Conservation (phyloP, 805 yeast species). For the Henningerozyma blattae region DNA sequence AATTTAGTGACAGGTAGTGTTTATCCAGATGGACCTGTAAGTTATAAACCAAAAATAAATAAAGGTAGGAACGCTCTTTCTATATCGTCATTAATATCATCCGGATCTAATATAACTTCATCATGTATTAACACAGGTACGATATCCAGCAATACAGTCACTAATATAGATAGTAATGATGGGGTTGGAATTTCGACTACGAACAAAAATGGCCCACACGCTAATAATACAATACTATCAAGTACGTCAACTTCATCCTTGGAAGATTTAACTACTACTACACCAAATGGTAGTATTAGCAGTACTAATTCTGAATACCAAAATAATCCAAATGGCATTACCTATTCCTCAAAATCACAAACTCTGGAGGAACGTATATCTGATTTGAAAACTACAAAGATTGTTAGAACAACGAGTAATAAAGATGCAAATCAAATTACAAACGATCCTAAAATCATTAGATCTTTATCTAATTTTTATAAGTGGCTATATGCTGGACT, state of each 20-base stretch:
- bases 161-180: too few species aligned
- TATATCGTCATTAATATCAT: conserved; percentile 7
- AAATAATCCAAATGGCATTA: too few species aligned
- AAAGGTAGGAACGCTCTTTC: conserved; percentile 6
- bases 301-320: too few species aligned
- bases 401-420: conserved; percentile 12
- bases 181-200: too few species aligned
- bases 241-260: too few species aligned
- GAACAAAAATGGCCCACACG: too few species aligned
- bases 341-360: background rate
- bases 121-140: too few species aligned
- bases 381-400: conserved; percentile 24
- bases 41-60: conserved; percentile 11
- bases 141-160: too few species aligned
- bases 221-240: too few species aligned
- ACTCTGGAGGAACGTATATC: conserved; percentile 16
- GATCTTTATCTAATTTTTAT: conserved; percentile 31
- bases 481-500: conserved; percentile 58
- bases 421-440: conserved; percentile 13
- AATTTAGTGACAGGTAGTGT: conserved; percentile 22
- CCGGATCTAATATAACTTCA: too few species aligned
- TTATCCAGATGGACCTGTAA: conserved; percentile 24
- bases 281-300: too few species aligned
- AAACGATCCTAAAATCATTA: conserved; percentile 19
- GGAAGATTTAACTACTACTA: too few species aligned